Evolutionary conservation across 1,139 yeast species (phyloP).

Genomic region (Debaryomyces udenii): DNA sequence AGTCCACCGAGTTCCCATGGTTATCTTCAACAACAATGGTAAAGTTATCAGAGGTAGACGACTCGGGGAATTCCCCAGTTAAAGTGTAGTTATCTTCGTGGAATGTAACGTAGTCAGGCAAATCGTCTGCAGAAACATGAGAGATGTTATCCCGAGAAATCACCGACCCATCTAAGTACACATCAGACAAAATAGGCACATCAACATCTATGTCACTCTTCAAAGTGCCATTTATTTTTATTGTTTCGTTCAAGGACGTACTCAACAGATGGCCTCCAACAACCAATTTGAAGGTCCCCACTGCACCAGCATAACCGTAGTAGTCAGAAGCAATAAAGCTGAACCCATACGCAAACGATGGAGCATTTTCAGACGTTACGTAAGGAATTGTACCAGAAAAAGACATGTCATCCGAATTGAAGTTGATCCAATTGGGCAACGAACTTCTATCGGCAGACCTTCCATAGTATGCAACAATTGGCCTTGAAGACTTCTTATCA

Average conservation of each 20-base stretch:
- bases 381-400: conserved; percentile 89
- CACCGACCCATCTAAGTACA: conserved; percentile 56
- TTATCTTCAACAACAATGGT: conserved; percentile 62
- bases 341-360: conserved; percentile 75
- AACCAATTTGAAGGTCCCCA: conserved; percentile 66
- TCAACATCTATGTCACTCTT: conserved; percentile 55
- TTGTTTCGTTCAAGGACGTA: conserved; percentile 56
- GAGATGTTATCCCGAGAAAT: conserved; percentile 59
- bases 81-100: conserved; percentile 46
- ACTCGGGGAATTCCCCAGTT: conserved; percentile 60
- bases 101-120: conserved; percentile 65
- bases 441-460: conserved; percentile 80
- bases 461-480: conserved; percentile 78
- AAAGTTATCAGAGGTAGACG: conserved; percentile 47
- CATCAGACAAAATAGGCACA: conserved; percentile 63
- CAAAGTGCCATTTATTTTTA: conserved; percentile 67
- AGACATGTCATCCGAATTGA: conserved; percentile 62
- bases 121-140: conserved; percentile 45
- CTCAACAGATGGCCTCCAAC: conserved; percentile 89
- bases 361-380: conserved; percentile 83
- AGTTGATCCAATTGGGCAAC: conserved; percentile 84
- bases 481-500: conserved; percentile 43
- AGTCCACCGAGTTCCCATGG: conserved; percentile 63
- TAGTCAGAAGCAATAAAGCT: conserved; percentile 79
- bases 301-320: conserved; percentile 73